Conservation (phyloP, 2,329 filamentous ascomycete genomes). For the Exophiala lecanii-corni region DNA sequence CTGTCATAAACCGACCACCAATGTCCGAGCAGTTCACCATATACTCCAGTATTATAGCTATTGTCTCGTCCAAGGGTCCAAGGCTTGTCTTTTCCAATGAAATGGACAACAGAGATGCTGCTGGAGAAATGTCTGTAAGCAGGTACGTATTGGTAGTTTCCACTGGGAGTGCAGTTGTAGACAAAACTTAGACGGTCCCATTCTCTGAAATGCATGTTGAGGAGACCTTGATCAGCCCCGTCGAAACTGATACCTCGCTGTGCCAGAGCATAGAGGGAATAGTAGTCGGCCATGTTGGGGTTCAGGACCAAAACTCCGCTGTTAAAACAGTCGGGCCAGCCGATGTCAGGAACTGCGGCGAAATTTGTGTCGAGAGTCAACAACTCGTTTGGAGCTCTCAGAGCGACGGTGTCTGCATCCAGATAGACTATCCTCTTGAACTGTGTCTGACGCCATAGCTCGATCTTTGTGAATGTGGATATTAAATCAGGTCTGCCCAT, state of each 20-base stretch:
- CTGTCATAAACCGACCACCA: slow-evolving; percentile 96
- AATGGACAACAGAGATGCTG: slow-evolving; percentile 85
- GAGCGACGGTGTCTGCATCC: slow-evolving; percentile 87
- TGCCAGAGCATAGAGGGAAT: slow-evolving; percentile 77
- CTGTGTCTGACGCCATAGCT: slow-evolving; percentile 84
- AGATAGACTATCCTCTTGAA: slow-evolving; percentile 92
- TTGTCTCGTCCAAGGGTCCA: slow-evolving; percentile 66
- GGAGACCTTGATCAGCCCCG: slow-evolving; percentile 88
- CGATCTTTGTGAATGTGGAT: slow-evolving; percentile 94
- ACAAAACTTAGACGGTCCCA: slow-evolving; percentile 89
- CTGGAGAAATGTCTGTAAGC: slow-evolving; percentile 91
- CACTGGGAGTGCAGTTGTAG: slow-evolving; percentile 96
- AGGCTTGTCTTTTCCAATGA: slow-evolving; percentile 87
- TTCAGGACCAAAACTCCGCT: slow-evolving; percentile 91
- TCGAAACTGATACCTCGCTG: slow-evolving; percentile 89
- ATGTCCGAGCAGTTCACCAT: slow-evolving; percentile 74
- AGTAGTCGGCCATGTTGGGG: slow-evolving; percentile 82
- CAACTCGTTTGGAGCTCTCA: slow-evolving; percentile 87
- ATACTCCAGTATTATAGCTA: slow-evolving; percentile 56
- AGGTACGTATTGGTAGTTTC: slow-evolving; percentile 94
- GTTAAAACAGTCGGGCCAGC: slow-evolving; percentile 98
- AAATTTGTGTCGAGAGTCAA: slow-evolving; percentile 62
- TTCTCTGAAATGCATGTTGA: slow-evolving; percentile 88
- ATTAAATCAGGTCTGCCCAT: slow-evolving; percentile 90
- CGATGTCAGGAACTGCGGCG: slow-evolving; percentile 83